Base-by-base conservation (phyloP, 2,329 filamentous ascomycete species). In the Epichloe gansuensis region DNA sequence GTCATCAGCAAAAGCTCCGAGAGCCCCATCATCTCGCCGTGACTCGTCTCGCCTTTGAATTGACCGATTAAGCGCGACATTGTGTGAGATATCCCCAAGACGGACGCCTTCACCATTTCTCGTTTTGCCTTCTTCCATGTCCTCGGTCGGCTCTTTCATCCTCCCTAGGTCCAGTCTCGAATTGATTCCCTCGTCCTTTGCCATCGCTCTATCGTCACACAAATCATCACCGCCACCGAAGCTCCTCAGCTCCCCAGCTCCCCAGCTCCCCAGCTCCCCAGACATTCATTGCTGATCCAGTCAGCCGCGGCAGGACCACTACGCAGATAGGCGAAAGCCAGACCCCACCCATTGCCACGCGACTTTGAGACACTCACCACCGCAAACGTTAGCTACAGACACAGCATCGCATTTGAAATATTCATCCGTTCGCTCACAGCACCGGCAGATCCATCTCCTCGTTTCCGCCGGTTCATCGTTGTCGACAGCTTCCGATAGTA, bases 71-170 rank as follows among this genome's bases (percentile, higher is more conserved):
- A 53, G 52, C 50, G 59, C 58, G 57, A 58, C 57, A 59, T 62
- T 58, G 61, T 60, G 62, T 58, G 23, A 61, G 66, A 64, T 65
- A 61, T 64, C 64, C 66, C 74, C 71, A 52, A 38, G 66, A 77
- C 75, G 74, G 74, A 74, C 68, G 65, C 66, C 59, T 68, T 67
- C 71, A 71, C 70, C 67, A 64, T 65, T 69, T 68, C 62, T 60
- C 67, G 66, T 63, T 66, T 63, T 62, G 67, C 74, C 65, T 63
- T 74, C 63, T 69, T 76, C 65, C 74, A 74, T 70, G 62, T 69
- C 60, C 66, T 74, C 63, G 70, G 78, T 64, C 64, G 72, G 64
- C 64, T 74, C 56, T 71, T 74, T 60, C 75, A 80, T 58, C 76
- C 76, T 68, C 76, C 75, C 56, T 78, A 77, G 61, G 54, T 69